Percentiles rank a stretch among this genome's conserved stretches.
Conservation (phyloP, 2,329 filamentous ascomycete genomes). For the Rutstroemia sp. region DNA sequence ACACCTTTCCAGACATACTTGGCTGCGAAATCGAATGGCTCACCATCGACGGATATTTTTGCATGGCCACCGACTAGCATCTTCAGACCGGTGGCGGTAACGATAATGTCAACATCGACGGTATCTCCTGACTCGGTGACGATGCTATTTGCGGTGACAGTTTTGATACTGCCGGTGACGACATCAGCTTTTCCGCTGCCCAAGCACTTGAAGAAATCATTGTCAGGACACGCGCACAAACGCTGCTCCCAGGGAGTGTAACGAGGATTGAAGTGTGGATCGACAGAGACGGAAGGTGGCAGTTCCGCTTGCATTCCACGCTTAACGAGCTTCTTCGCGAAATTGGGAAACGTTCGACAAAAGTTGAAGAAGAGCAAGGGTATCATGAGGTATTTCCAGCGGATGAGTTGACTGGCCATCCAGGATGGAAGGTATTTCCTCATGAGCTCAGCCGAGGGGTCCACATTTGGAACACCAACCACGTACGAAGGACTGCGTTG, state of each 20-base stretch:
- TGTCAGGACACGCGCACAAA: slow-evolving; percentile 56
- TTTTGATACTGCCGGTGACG: slow-evolving; percentile 45
- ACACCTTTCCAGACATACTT: slow-evolving; percentile 56
- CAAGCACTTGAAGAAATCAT: slow-evolving; percentile 48
- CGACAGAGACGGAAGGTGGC: slow-evolving; percentile 44
- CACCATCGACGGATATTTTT: slow-evolving; percentile 44
- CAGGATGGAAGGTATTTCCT: slow-evolving; percentile 34
- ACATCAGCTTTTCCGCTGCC: slow-evolving; percentile 38
- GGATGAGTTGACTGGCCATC: slow-evolving; percentile 34
- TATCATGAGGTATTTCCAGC: slow-evolving; percentile 42
- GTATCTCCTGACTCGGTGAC: slow-evolving; percentile 24
- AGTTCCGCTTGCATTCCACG: slow-evolving; percentile 40
- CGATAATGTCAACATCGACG: slow-evolving; percentile 57
- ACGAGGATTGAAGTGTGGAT: slow-evolving; percentile 56
- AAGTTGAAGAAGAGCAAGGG: slow-evolving; percentile 42
- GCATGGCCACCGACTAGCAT: slow-evolving; percentile 49
- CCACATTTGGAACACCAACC: slow-evolving; percentile 33
- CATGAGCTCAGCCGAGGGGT: neutral
- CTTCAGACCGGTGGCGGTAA: slow-evolving; percentile 62
- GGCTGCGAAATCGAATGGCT: slow-evolving; percentile 37
- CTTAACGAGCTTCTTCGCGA: slow-evolving; percentile 41
- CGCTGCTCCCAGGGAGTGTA: slow-evolving; percentile 70
- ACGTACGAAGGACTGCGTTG: slow-evolving; percentile 72
- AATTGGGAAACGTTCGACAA: slow-evolving; percentile 45
- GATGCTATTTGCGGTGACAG: slow-evolving; percentile 41